phyloP scores from a whole-genome alignment of 768 basidiomycete genomes.

The Leccinum boreale region DNA sequence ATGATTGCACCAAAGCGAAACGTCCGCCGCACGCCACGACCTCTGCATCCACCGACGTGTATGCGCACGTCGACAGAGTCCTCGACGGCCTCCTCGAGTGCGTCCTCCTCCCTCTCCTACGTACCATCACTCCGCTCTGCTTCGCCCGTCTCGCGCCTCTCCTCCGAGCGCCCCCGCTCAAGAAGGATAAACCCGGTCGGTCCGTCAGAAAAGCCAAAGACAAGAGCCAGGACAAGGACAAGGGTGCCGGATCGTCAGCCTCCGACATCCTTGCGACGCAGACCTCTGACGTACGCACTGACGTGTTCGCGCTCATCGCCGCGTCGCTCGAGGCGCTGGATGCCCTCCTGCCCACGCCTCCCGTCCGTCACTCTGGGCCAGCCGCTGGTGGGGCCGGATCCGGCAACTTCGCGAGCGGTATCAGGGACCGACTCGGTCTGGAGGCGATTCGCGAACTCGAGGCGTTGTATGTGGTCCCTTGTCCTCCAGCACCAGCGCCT shows the following conservation, averaged over 20 bases:
- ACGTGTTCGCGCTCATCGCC: conserved; percentile 24
- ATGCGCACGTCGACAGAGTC: conserved; percentile 10
- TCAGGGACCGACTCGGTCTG: conserved; percentile 26
- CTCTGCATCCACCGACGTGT: background rate
- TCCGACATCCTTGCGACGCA: background rate
- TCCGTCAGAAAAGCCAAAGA: background rate
- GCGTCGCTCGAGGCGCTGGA: conserved; percentile 19
- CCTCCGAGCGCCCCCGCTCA: background rate
- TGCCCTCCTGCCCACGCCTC: conserved; percentile 1
- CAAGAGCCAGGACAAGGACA: conserved; percentile 1
- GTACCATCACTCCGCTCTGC: conserved; percentile 20
- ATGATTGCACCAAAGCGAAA: conserved; percentile 11
- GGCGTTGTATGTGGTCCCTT: conserved; percentile 11
- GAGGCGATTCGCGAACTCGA: conserved; percentile 29
- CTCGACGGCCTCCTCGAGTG: conserved; percentile 18
- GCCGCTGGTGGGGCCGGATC: background rate
- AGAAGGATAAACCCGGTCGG: conserved; percentile 1
- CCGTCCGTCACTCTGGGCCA: background rate
- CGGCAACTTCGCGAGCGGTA: conserved; percentile 1
- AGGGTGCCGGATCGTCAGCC: background rate
- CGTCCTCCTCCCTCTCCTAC: conserved; percentile 21
- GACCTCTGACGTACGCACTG: conserved; percentile 18
- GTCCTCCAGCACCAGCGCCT: background rate
- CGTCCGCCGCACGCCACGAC: background rate
- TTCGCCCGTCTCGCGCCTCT: conserved; percentile 14